Base-by-base conservation (phyloP, 768 basidiomycete genomes). In the Lentinula sp. region DNA sequence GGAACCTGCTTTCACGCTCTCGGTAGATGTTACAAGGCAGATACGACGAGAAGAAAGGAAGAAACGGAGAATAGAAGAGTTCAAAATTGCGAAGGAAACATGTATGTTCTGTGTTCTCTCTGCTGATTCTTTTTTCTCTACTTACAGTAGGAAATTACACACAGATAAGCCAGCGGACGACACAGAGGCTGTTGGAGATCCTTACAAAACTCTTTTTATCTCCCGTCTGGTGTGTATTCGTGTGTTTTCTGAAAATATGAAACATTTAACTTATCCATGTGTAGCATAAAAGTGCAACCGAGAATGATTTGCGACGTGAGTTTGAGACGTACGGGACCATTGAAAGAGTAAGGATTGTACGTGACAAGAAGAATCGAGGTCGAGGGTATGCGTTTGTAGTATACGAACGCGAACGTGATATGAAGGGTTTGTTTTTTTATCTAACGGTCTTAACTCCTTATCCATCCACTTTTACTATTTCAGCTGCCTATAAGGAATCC, bases 151-250 rank as follows among this genome's bases (percentile, higher is more conserved):
- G 37, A 39, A 8, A 8, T 53, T 21, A 31, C n/a, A 16, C 64
- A 34, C 67, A 98, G 96, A 95, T 76, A 93, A 95, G 71, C 97
- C 97, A 8, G 81, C 89, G 18, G 95, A 96, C 58, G 95, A 99
- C 68, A 60, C 88, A 11, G 87, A 96, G 70, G 95, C 94, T 35
- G 80, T 89, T 45, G 97, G 97, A 2, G 97, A 99, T 70, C 97
- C 97, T 3, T 99, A 98, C 78, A 98, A 98, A 73, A 98, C 97
- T 0, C 79, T 99, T 23, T 99, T 99, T 74, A 94, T 98, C 64
- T 90, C 95, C 37, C 88, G 95, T 66, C 76, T 99, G 71, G 95
- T 95, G 69, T 40, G 78, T 72, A 4, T 11, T 16, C 43, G 37
- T 48, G 13, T 59, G 15, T 57, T 52, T 62, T 59, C 55, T 16